A percentile compares a stretch with the other conserved stretches of the same genome.
Evolutionary conservation across 495 filamentous ascomycete species (phyloP).

Genomic region (Thermothielavioides terrestris): DNA sequence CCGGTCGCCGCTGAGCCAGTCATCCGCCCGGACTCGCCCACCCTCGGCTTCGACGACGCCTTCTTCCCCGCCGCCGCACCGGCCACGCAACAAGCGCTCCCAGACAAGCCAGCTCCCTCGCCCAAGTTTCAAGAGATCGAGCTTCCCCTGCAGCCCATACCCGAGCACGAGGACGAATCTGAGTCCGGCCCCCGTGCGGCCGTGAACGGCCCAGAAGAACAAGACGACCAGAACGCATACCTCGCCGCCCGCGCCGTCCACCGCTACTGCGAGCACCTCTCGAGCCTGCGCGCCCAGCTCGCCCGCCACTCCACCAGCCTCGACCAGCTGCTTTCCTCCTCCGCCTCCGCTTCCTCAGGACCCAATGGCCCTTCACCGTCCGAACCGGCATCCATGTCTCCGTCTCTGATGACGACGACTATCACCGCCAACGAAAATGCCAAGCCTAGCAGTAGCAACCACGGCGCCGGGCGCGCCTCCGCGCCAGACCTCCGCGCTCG

Average conservation of each 20-base stretch:
- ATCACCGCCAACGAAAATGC: not conserved
- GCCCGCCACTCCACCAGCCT: slow-evolving; percentile 32
- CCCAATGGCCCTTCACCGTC: not conserved
- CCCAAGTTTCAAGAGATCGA: slow-evolving; percentile 22
- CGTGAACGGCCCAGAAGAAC: not conserved
- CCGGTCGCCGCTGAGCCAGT: slow-evolving; percentile 25
- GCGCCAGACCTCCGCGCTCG: slow-evolving; percentile 28
- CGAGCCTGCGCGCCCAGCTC: slow-evolving; percentile 32
- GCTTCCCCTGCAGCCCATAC: slow-evolving; percentile 15
- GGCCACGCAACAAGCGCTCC: slow-evolving; percentile 13
- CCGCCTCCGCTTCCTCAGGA: not conserved
- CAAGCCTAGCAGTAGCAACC: slow-evolving; percentile 11
- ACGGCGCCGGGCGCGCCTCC: slow-evolving; percentile 20
- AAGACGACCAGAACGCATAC: slow-evolving; percentile 24
- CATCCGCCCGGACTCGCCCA: slow-evolving; percentile 40
- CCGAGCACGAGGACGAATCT: slow-evolving; percentile 7
- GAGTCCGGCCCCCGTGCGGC: not conserved
- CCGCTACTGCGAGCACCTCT: slow-evolving; percentile 37
- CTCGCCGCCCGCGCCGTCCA: slow-evolving; percentile 32
- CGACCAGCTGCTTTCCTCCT: slow-evolving; percentile 23
- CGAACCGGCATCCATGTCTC: not conserved
- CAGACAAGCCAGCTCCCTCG: not conserved
- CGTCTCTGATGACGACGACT: not conserved
- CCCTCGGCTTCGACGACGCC: slow-evolving; percentile 35
- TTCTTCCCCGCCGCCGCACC: slow-evolving; percentile 18